Base-by-base conservation (phyloP, 2,329 filamentous ascomycete species). In the Dothideomycetidae sp. region DNA sequence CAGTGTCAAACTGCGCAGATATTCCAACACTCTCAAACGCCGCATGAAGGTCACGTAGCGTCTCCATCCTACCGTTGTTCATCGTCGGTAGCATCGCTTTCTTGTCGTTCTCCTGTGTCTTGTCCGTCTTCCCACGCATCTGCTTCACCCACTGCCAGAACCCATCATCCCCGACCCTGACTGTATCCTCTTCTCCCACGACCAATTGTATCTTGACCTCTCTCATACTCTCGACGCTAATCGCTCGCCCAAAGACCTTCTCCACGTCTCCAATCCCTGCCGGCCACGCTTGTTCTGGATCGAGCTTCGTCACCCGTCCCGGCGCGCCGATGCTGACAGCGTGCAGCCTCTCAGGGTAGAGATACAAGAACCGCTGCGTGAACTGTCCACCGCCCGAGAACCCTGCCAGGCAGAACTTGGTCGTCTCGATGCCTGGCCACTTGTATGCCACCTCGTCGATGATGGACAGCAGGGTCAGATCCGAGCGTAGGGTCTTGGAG, bases 371-470 rank as follows among this genome's bases (percentile, higher is more conserved):
- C n/a, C 36, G 30, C 14, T 39, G 36, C 3, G 19, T 31, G 11
- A 39, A 29, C 12, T 39, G 36, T 14, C 36, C 36, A 14, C 36
- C 36, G 5, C 36, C 36, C 18, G 36, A 39, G 3, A 39, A 39
- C 1, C 36, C 36, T 31, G 33, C 33, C 2, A 39, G 36, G 13
- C 28, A 39, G 3, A 39, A 28, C 4, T 29, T 29, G 2, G 14
- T 4, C 3, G 30, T 39, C 2, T 29, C 19, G 5, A 39, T 33
- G 3, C 15, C 21, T 10, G 36, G 36, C 36, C 36, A 39, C 9
- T 31, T 30, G 2, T 4, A 2, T 2, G 4, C 29, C 9, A 33
- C 30, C 5, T 39, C 36, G 10, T 39, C 36, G 10, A 39, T 30
- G 0, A 39, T 39, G 1, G 36, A 39, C 14, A 39, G 19, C 5